A percentile compares a stretch with the other conserved stretches of the same genome.
These are phyloP conservation scores for Emericellopsis terricola DNA, from an alignment of 495 filamentous ascomycete genomes.

Conservation along the genomic window DNA sequence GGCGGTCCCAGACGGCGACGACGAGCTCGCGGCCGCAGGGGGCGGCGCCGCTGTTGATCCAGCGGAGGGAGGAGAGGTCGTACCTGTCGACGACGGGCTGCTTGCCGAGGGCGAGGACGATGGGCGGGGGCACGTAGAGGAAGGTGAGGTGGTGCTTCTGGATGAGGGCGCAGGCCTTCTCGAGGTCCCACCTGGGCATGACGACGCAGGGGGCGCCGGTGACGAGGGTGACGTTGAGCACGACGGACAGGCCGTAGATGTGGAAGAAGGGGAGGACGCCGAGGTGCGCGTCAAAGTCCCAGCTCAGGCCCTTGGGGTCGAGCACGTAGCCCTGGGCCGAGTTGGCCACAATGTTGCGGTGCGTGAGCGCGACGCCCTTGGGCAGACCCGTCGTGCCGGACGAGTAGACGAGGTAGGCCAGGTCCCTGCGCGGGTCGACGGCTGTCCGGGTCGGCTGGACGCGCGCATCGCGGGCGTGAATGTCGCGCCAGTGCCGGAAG, in stretches of 20 bases:
- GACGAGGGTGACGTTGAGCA: constrained; percentile 46
- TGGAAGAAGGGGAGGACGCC: constrained; percentile 89
- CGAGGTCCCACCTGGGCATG: constrained; percentile 72
- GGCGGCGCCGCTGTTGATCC: constrained; percentile 82
- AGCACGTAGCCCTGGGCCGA: constrained; percentile 39
- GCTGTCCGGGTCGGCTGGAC: constrained; percentile 18
- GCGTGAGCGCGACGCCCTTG: constrained; percentile 84
- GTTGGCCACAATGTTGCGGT: constrained; percentile 69
- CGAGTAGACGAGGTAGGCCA: constrained; percentile 60
- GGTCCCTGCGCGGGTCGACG: constrained; percentile 35
- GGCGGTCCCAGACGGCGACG: constrained; percentile 53
- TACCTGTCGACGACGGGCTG: constrained; percentile 59
- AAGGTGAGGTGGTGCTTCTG: constrained; percentile 62
- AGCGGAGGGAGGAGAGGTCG: constrained; percentile 59
- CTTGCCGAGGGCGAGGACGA: constrained; percentile 67
- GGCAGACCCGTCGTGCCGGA: constrained; percentile 85
- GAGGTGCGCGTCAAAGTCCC: constrained; percentile 50
- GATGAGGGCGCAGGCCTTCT: constrained; percentile 55
- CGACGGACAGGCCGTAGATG: constrained; percentile 36
- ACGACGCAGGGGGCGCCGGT: constrained; percentile 52
- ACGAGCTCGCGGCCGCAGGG: constrained; percentile 74
- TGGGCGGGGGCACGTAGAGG: constrained; percentile 69
- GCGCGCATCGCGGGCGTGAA: constrained; percentile 39
- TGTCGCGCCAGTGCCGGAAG: constrained; percentile 44
- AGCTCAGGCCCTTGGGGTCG: constrained; percentile 40